Evolutionary conservation across 805 yeast species (phyloP).

Genomic region (Wickerhamomyces silvicola): DNA sequence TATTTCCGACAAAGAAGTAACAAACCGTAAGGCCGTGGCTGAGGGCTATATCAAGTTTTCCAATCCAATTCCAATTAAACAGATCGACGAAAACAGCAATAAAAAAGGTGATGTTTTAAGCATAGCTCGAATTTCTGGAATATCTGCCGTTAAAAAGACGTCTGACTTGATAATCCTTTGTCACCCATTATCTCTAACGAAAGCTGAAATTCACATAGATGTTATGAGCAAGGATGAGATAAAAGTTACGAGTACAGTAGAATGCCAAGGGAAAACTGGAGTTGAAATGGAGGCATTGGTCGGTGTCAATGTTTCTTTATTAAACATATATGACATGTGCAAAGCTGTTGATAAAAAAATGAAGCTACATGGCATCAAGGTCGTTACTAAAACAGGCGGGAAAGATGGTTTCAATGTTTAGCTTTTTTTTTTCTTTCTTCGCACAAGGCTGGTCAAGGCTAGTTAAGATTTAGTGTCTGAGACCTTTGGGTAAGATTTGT

Average conservation of each 20-base stretch:
- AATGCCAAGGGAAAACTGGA: constrained; percentile 46
- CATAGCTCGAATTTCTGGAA: constrained; percentile 43
- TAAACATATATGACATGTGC: constrained; percentile 53
- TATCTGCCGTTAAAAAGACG: constrained; percentile 45
- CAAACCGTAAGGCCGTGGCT: constrained; percentile 39
- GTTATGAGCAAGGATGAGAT: constrained; percentile 20
- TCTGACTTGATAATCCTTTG: constrained; percentile 42
- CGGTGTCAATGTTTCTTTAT: constrained; percentile 37
- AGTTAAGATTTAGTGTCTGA: no score
- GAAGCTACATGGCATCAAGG: constrained; percentile 32
- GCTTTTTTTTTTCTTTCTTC: no score
- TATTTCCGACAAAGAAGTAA: constrained; percentile 31
- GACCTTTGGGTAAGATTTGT: no score
- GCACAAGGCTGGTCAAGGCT: no score
- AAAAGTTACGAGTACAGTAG: constrained; percentile 31
- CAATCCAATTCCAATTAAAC: constrained; percentile 22
- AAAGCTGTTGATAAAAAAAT: constrained; percentile 48
- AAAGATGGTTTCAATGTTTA: constrained; percentile 23
- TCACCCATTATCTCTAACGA: constrained; percentile 40
- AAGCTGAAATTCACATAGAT: constrained; percentile 29
- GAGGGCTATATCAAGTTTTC: constrained; percentile 36
- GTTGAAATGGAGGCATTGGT: constrained; percentile 53
- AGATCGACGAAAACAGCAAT: constrained; percentile 30
- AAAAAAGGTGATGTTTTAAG: constrained; percentile 49
- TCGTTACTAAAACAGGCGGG: constrained; percentile 39